Evolutionary conservation across 2,329 filamentous ascomycete species (phyloP).

Genomic region (Ceratocystis colombiana): DNA sequence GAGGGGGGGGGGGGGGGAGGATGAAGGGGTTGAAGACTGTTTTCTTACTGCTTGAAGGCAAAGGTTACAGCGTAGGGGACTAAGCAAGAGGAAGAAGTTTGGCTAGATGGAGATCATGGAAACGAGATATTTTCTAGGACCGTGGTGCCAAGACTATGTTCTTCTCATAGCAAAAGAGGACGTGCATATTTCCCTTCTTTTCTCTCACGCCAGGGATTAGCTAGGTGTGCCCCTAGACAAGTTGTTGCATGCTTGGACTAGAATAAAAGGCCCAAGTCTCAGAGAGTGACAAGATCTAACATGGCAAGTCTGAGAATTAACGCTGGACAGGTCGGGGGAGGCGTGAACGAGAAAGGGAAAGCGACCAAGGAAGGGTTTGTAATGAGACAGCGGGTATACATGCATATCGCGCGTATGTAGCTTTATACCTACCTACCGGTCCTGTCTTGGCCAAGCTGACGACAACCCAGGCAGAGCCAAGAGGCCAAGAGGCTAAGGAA

Average conservation of each 20-base stretch:
- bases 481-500: conserved; percentile 5
- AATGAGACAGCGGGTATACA: neutral
- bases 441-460: neutral
- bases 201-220: neutral
- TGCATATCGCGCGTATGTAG: too few relatives aligned
- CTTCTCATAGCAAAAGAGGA: neutral
- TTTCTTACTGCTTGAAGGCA: too few relatives aligned
- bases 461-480: neutral
- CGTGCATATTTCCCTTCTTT: neutral
- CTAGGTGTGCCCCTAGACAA: neutral
- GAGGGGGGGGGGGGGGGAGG: neutral
- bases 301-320: conserved; percentile 3
- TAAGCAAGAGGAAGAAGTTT: too few relatives aligned
- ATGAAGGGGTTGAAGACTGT: neutral
- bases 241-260: neutral
- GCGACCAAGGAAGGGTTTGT: neutral
- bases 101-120: neutral
- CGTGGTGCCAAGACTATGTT: neutral
- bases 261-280: neutral
- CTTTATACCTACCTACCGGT: neutral
- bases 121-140: neutral
- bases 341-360: neutral
- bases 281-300: conserved; percentile 3
- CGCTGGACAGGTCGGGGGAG: neutral
- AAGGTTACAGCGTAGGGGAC: too few relatives aligned